Evolutionary conservation across 768 basidiomycete genomes (phyloP), one percentile per base, ranked within the genome.

Genomic region (Rickenella mellea): DNA sequence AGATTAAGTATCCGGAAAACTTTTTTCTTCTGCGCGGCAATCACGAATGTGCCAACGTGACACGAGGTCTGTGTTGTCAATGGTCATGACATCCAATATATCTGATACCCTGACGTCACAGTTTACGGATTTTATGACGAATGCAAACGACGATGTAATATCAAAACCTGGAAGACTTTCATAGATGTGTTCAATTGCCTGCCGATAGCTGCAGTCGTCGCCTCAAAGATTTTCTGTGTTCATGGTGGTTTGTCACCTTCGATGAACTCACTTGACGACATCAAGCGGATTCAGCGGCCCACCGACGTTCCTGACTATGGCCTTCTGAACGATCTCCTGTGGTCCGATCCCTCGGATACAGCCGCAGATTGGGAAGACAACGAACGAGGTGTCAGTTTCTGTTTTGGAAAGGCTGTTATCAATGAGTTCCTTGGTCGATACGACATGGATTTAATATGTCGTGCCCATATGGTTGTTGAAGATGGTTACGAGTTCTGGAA

Each of bases 401-500:
- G 96, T 66, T 99, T 97, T 55, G 96, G 96, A 39, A 98, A 97
- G 68, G 80, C 80, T 10, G 86, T 98, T 52, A 97, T 98, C 57
- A 94, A 94, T 55, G 87, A 93, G 49, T 97, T 98, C 70, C 68
- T 98, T 43, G 80, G 83, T 50, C 80, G 85, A 48, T 92, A 93
- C 58, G 94, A 99, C 63, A 97, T 99, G 86, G 94, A 99, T 64
- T 73, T 99, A 49, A 98, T 99, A 65, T 98, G 96, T 69, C 83
- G 96, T 39, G 96, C 96, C 39, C 96, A 99, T 65, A 98, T 98
- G 96, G 96, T 99, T 33, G 96, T 99, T 48, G 96, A 99, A 61
- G 90, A 93, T 56, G 94, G 94, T 6, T 97, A 98, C 57, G 96
- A 99, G 68, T 99, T 99, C 58, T 99, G 96, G 89, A 97, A 98